Conservation (phyloP, 1,284 basidiomycete genomes). For the Moesziomyces sp. region DNA sequence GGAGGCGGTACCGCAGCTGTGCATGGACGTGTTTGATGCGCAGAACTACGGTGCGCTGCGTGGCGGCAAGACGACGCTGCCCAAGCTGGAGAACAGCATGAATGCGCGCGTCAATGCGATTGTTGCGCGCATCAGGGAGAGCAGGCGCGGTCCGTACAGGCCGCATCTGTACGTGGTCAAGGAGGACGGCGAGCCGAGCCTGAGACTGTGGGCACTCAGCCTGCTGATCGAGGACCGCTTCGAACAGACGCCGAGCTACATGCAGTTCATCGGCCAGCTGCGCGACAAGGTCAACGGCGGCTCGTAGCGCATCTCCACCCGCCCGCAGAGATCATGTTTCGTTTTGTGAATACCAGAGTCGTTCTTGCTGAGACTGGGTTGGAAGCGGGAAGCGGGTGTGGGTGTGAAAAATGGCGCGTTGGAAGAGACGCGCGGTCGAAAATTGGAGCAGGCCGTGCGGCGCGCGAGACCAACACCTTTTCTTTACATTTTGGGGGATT, state of each 20-base stretch:
- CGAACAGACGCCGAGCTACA: slow-evolving; percentile 93
- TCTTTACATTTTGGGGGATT: too few species aligned
- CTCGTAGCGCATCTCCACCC: slow-evolving; percentile 19
- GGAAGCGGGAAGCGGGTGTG: too few species aligned
- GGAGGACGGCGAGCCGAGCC: slow-evolving; percentile 89
- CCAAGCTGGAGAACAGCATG: slow-evolving; percentile 89
- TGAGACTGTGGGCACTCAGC: slow-evolving; percentile 93
- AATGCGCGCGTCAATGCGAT: slow-evolving; percentile 92
- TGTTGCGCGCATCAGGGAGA: slow-evolving; percentile 89
- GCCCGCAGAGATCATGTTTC: neutral
- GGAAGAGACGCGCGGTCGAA: too few species aligned
- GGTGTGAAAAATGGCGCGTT: too few species aligned
- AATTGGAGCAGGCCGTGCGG: too few species aligned
- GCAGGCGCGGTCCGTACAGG: slow-evolving; percentile 85
- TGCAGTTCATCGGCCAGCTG: slow-evolving; percentile 79
- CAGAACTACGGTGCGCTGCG: slow-evolving; percentile 86
- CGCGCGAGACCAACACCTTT: too few species aligned
- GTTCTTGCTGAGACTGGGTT: neutral
- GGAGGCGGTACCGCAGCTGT: slow-evolving; percentile 92
- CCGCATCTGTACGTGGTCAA: slow-evolving; percentile 98
- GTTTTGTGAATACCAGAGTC: slow-evolving; percentile 3
- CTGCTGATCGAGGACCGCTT: slow-evolving; percentile 94
- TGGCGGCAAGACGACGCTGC: slow-evolving; percentile 92
- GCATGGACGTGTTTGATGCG: slow-evolving; percentile 93
- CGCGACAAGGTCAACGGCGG: slow-evolving; percentile 63